Base-by-base conservation (phyloP, 1,284 basidiomycete species). In the Prillingera fragicola region DNA sequence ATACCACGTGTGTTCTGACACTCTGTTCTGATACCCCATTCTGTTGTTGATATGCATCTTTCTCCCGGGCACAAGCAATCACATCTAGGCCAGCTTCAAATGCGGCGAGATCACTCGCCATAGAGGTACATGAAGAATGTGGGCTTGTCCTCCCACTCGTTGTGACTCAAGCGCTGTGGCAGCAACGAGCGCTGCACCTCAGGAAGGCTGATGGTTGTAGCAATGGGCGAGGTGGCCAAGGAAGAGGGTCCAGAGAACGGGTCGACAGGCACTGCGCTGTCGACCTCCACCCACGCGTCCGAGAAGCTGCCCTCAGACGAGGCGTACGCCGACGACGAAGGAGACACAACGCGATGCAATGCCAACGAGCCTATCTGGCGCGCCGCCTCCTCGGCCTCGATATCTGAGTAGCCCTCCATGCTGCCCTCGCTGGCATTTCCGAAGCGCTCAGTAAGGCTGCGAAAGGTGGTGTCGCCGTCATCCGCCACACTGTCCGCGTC, bases 91-190 rank as follows among this genome's bases (percentile, higher is more conserved):
- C 21, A 25, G 24, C 19, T 23, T 15, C n/a, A 15, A 8, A 21
- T 22, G 22, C 5, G 29, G 9, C 5, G 29, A 5, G 29, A 14
- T 39, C 32, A 52, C 28, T 47, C 47, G 15, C 63, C 68, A 38
- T 67, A 72, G 5, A 72, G 52, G 45, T 68, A 70, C 34, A 70
- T 69, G 36, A 72, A 70, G 55, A 72, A 70, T 8, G 61, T 62
- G 14, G 65, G 63, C 51, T 61, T 65, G 36, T 65, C 62, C 33
- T 57, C 48, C 57, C 60, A 62, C 39, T 38, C 24, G 18, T 19
- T 14, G 17, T 19, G 9, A 17, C 32, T 34, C 15, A 31, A 28
- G 21, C 28, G n/a, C n/a, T n/a, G n/a, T n/a, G n/a, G n/a, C n/a
- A n/a, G n/a, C n/a, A n/a, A n/a, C n/a, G n/a, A n/a, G n/a, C n/a